These are phyloP conservation scores for Hymenoscyphus linearis DNA, from an alignment of 2,329 filamentous ascomycete species.

Conservation along the genomic window DNA sequence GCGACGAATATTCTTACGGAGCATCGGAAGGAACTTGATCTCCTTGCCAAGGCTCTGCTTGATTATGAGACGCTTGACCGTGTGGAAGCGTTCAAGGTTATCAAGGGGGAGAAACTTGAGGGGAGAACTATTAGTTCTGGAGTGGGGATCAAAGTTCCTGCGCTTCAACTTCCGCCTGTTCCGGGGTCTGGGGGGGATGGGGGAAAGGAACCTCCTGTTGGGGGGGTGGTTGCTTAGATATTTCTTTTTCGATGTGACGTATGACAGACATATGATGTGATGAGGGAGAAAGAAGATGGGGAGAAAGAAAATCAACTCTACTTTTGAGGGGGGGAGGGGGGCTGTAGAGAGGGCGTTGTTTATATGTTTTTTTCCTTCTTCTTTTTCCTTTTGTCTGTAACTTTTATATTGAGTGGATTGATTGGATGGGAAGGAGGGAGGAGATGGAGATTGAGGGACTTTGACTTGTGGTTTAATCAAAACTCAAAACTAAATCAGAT, in stretches of 20 bases:
- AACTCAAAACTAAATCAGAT: no score
- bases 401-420: not conserved
- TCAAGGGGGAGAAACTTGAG: constrained; percentile 76
- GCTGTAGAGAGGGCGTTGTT: no score
- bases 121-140: constrained; percentile 58
- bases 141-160: constrained; percentile 63
- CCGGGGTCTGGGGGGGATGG: constrained; percentile 20
- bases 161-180: constrained; percentile 23
- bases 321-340: no score
- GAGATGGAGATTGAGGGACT: no score
- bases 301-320: not conserved
- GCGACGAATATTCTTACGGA: constrained; percentile 65
- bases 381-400: not conserved
- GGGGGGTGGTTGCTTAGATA: constrained; percentile 24
- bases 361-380: not conserved
- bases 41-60: constrained; percentile 81
- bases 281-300: not conserved
- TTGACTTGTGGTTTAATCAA: no score
- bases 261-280: no score
- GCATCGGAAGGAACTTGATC: constrained; percentile 79
- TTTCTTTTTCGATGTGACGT: not conserved
- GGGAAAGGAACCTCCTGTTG: constrained; percentile 22
- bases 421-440: no score
- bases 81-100: constrained; percentile 84
- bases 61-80: constrained; percentile 91